A percentile compares a stretch with the other conserved stretches of the same genome.
Evolutionary conservation across 257 asterid genomes (phyloP).

Genomic region (Solanum gandarillasii): DNA sequence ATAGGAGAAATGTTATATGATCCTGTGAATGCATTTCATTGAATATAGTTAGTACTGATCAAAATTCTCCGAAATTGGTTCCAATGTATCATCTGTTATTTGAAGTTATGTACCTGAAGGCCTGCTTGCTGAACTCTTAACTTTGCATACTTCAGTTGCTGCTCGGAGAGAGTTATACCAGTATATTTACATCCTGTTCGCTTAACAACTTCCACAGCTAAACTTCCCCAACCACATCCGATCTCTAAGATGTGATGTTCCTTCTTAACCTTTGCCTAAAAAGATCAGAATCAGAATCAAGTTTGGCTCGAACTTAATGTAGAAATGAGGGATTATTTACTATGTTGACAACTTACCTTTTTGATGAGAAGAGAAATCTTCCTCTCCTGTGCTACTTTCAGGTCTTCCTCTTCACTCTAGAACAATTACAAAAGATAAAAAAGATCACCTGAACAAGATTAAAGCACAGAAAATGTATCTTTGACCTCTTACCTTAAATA

Average conservation of each 20-base stretch:
- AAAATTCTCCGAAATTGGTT: neutral
- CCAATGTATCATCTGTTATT: neutral
- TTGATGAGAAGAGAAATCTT: conserved; percentile 68
- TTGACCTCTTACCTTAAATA: conserved; percentile 50
- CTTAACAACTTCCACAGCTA: conserved; percentile 76
- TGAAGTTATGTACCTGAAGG: conserved; percentile 46
- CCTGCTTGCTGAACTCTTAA: conserved; percentile 71
- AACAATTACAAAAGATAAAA: neutral
- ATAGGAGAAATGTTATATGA: conserved; percentile 52
- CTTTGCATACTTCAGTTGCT: conserved; percentile 69
- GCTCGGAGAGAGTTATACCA: conserved; percentile 76
- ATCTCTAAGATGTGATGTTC: conserved; percentile 76
- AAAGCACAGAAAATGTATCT: neutral
- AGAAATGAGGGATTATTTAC: neutral
- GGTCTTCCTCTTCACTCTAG: conserved; percentile 65
- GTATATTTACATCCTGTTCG: conserved; percentile 83
- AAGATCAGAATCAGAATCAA: neutral
- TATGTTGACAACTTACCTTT: conserved; percentile 28
- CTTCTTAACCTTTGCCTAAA: conserved; percentile 59
- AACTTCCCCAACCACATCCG: conserved; percentile 94
- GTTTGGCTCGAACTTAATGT: neutral
- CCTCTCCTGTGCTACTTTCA: conserved; percentile 71
- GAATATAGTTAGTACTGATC: neutral
- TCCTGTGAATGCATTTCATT: conserved; percentile 34
- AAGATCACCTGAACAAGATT: neutral